Percentiles rank a stretch among this genome's conserved stretches.
Conservation (phyloP, 148 eudicot species). For the Rhododendron mucronatum region DNA sequence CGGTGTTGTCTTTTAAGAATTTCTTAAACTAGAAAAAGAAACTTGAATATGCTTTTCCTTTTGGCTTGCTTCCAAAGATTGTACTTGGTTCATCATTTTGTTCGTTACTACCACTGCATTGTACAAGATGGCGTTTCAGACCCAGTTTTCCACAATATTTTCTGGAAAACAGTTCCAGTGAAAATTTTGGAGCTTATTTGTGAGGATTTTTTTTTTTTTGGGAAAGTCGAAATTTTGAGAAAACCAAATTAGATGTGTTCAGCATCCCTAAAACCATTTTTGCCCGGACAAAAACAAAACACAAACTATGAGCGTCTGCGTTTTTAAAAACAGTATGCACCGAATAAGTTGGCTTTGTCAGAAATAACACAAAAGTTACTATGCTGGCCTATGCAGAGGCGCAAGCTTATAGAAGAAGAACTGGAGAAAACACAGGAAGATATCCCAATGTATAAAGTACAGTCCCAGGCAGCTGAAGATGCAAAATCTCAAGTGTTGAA, state of each 20-base stretch:
- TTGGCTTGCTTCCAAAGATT: not conserved
- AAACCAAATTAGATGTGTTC: not conserved
- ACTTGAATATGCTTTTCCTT: not conserved
- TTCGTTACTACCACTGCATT: not conserved
- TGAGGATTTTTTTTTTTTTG: not conserved
- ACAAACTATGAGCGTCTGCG: not conserved
- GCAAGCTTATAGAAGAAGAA: constrained; percentile 62
- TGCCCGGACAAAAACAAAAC: not conserved
- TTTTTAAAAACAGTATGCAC: not conserved
- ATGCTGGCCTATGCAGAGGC: constrained; percentile 38
- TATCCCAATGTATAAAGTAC: constrained; percentile 64
- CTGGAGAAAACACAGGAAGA: constrained; percentile 67
- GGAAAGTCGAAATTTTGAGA: not conserved
- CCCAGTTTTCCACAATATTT: not conserved
- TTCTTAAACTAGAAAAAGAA: not conserved
- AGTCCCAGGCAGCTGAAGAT: constrained; percentile 73
- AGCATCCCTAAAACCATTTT: not conserved
- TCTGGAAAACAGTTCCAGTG: not conserved
- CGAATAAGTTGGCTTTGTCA: not conserved
- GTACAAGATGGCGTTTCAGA: not conserved
- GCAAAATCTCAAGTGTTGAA: constrained; percentile 52
- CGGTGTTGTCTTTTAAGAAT: not conserved
- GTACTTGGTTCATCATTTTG: not conserved
- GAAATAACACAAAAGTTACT: not conserved
- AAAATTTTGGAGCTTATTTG: not conserved